Evolutionary conservation across 2,329 filamentous ascomycete genomes (phyloP), one percentile per base, ranked within the genome.

Genomic region (Colletotrichum aenigma): DNA sequence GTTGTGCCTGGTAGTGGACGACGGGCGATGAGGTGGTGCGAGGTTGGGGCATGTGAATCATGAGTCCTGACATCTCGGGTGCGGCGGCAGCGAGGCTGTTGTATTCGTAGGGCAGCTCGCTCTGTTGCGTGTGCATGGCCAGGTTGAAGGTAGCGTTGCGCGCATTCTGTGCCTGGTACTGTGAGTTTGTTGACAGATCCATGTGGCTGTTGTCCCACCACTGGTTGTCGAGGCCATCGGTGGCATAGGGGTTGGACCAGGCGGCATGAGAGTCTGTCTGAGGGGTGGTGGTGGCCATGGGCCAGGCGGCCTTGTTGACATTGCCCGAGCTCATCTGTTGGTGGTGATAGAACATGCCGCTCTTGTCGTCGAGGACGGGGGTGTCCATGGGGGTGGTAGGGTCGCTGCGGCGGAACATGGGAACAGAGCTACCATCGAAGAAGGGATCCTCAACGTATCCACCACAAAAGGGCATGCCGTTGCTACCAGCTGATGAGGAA

Each of bases 11-110:
- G 24, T 68, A 72, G 64, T 77, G 67, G 64, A 87, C 81, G 28
- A 87, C 81, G 16, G 85, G 81, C 7, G 86, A 82, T 32, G 83
- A 81, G 0, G 84, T 81, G 7, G 80, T 76, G 1, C 82, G 87
- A 6, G 88, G 85, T 74, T 89, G 88, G 21, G 88, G 88, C 88
- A 90, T 89, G 78, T 90, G 87, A 74, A 91, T 89, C 87, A 89
- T 88, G 74, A 91, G 86, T 2, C 88, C 88, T 21, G 77, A 72
- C 78, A 80, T 77, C 30, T 81, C 78, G 15, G 79, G 77, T 76
- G 30, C 81, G 62, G 82, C 79, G 58, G 84, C 82, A 26, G 83
- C 79, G 75, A 83, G 72, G 24, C 74, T 71, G 32, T 77, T 70
- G 76, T 86, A 87, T 60, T 87, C 85, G 71, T 87, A 88, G 1